Conservation (phyloP, 768 basidiomycete genomes). For the Calocera cornea region DNA sequence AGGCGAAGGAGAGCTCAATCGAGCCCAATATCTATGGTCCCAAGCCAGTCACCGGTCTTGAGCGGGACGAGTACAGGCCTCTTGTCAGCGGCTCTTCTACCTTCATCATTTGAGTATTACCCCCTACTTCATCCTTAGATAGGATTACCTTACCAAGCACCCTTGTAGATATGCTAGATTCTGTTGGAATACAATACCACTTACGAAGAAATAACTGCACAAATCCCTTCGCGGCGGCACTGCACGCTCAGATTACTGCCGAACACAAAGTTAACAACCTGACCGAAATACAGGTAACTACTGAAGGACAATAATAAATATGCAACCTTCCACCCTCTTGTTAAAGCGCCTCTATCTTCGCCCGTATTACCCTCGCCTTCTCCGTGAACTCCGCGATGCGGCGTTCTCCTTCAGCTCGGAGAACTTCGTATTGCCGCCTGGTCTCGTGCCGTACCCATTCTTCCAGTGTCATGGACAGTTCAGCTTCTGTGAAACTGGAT, state of each 20-base stretch:
- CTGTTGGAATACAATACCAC: not conserved
- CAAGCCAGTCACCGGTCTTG: not conserved
- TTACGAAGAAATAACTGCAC: not conserved
- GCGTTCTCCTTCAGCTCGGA: conserved; percentile 38
- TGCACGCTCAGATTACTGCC: no score
- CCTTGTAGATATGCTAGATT: not conserved
- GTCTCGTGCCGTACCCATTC: conserved; percentile 73
- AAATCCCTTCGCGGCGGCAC: no score
- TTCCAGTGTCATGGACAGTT: conserved; percentile 68
- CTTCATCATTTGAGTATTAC: not conserved
- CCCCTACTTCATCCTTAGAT: not conserved
- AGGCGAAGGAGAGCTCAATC: not conserved
- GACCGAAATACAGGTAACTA: no score
- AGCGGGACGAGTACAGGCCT: not conserved
- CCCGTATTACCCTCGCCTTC: conserved; percentile 28
- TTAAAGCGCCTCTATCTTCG: conserved; percentile 25
- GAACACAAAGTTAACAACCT: no score
- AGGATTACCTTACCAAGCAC: not conserved
- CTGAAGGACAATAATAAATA: no score
- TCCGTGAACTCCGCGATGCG: conserved; percentile 38
- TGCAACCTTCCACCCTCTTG: not conserved
- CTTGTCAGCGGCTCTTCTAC: not conserved
- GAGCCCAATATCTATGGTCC: not conserved
- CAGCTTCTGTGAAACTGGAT: conserved; percentile 41
- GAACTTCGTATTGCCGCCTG: conserved; percentile 47